Percentiles rank a stretch among this genome's conserved stretches.
Evolutionary conservation across 495 filamentous ascomycete genomes (phyloP).

Genomic region (Apiosordaria backusii): DNA sequence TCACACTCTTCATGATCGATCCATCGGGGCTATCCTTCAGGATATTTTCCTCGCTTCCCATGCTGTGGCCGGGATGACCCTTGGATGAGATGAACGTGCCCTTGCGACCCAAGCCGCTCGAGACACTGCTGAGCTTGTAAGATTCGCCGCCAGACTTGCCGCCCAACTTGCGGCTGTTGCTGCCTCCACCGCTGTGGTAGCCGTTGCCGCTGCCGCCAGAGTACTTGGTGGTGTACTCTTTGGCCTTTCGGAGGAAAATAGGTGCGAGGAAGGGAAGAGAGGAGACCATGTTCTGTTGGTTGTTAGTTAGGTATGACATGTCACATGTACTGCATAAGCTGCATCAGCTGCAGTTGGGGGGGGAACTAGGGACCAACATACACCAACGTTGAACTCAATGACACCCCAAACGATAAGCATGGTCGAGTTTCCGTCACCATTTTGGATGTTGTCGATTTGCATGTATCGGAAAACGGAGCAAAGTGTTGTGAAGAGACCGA

Average conservation of each 20-base stretch:
- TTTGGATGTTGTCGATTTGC: constrained; percentile 52
- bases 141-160: constrained; percentile 25
- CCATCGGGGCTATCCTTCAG: constrained; percentile 30
- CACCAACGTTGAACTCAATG: constrained; percentile 57
- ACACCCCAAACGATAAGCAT: constrained; percentile 57
- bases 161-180: constrained; percentile 33
- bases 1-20: constrained; percentile 46
- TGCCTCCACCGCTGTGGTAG: constrained; percentile 8
- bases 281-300: constrained; percentile 44
- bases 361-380: constrained; percentile 15
- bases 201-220: constrained; percentile 16
- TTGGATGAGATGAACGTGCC: constrained; percentile 27
- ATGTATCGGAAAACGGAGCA: constrained; percentile 54
- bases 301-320: no score
- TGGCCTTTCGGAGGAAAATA: constrained; percentile 39
- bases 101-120: constrained; percentile 27
- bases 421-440: constrained; percentile 53
- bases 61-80: constrained; percentile 29
- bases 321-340: no score
- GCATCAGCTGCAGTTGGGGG: no score
- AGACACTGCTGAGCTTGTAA: constrained; percentile 37
- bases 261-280: constrained; percentile 47
- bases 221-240: constrained; percentile 30
- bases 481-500: constrained; percentile 57
- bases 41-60: constrained; percentile 48